Conservation (phyloP, 73 alveolate genomes). For the Stentor coeruleus region DNA sequence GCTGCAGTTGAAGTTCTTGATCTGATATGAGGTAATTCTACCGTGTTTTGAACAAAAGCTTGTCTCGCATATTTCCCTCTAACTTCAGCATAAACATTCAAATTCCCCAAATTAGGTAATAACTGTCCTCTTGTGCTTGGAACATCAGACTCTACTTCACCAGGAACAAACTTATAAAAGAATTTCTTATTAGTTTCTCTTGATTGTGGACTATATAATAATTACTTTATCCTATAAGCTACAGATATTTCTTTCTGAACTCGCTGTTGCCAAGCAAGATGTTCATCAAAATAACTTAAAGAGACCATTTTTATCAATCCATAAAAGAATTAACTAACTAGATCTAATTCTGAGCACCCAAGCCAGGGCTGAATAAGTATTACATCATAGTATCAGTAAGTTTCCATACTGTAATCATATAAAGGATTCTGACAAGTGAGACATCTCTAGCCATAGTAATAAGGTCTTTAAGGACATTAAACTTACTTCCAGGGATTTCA, state of each 20-base stretch:
- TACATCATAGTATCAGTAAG: conserved; percentile 27
- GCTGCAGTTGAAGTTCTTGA: neutral
- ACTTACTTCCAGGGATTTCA: conserved; percentile 86
- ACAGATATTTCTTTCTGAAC: conserved; percentile 1
- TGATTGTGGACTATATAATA: neutral
- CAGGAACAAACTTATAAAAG: neutral
- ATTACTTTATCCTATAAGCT: neutral
- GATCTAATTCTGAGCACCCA: neutral
- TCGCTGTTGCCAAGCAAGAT: conserved; percentile 18
- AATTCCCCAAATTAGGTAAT: neutral
- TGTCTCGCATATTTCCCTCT: conserved; percentile 21
- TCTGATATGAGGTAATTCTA: neutral
- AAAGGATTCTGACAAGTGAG: conserved; percentile 56
- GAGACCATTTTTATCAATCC: neutral
- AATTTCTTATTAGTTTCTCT: neutral
- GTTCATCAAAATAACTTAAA: neutral
- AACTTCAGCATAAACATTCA: conserved; percentile 19
- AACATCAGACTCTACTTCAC: no score
- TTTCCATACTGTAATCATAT: conserved; percentile 43
- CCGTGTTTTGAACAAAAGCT: neutral
- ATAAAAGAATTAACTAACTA: neutral
- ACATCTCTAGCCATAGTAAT: conserved; percentile 81
- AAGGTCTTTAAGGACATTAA: conserved; percentile 77
- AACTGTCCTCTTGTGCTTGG: neutral
- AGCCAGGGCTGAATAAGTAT: neutral